These are phyloP conservation scores for Lippia alba DNA, from an alignment of 305 asterid species.

Conservation along the genomic window DNA sequence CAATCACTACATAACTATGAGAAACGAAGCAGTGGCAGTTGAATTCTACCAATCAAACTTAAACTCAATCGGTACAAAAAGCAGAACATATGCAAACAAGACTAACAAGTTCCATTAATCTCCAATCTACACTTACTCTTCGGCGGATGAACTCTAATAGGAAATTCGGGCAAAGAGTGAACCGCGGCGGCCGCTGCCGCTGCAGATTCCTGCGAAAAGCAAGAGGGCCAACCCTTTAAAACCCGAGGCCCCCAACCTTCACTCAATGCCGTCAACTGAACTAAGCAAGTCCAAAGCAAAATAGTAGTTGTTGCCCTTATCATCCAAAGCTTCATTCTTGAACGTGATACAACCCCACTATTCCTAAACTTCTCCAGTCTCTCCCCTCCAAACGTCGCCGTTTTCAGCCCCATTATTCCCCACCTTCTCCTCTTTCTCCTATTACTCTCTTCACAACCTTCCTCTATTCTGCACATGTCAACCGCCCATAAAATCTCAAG, in stretches of 20 bases:
- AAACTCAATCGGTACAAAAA: background rate
- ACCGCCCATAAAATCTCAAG: constrained; percentile 29
- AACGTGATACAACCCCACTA: constrained; percentile 43
- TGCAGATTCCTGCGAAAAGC: constrained; percentile 49
- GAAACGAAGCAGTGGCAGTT: background rate
- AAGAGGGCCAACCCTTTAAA: constrained; percentile 56
- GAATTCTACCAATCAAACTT: background rate
- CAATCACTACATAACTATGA: constrained; percentile 21
- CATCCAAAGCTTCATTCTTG: constrained; percentile 59
- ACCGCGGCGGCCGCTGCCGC: constrained; percentile 4
- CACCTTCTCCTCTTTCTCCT: constrained; percentile 32
- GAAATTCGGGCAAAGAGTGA: constrained; percentile 34
- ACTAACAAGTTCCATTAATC: background rate
- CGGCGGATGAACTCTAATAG: constrained; percentile 60
- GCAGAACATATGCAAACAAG: background rate
- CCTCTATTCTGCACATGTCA: constrained; percentile 50
- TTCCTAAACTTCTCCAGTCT: constrained; percentile 46
- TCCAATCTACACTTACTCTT: constrained; percentile 52
- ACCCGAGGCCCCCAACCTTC: constrained; percentile 61
- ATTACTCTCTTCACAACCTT: constrained; percentile 33
- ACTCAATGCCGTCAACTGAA: constrained; percentile 52
- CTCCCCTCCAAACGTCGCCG: constrained; percentile 43
- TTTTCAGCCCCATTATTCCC: constrained; percentile 51
- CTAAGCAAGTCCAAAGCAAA: constrained; percentile 56
- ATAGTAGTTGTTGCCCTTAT: constrained; percentile 50